Conservation (phyloP, 2,329 filamentous ascomycete species). For the Hypoxylon sp. region DNA sequence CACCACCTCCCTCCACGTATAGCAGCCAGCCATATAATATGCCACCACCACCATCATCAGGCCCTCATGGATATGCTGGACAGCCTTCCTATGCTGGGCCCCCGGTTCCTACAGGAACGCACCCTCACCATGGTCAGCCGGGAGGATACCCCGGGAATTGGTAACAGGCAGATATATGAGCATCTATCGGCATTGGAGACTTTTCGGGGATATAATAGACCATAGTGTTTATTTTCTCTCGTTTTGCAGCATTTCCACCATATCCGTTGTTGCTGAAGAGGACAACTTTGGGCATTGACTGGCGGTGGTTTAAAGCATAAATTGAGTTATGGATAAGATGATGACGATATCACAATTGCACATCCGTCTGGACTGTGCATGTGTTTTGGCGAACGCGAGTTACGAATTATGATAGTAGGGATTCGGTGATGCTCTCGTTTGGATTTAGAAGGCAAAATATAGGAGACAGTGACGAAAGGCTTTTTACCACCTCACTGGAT, state of each 20-base stretch:
- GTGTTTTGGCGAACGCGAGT: constrained; percentile 39
- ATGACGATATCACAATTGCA: constrained; percentile 22
- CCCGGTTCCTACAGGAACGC: constrained; percentile 48
- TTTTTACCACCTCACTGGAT: constrained; percentile 52
- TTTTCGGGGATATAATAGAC: constrained; percentile 45
- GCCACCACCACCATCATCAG: constrained; percentile 49
- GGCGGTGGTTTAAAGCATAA: constrained; percentile 24
- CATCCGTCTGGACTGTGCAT: constrained; percentile 23
- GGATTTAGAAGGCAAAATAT: constrained; percentile 46
- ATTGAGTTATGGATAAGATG: constrained; percentile 24
- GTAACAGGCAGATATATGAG: constrained; percentile 39
- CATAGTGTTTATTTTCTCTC: constrained; percentile 32
- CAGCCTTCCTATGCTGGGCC: constrained; percentile 52
- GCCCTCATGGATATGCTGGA: constrained; percentile 49
- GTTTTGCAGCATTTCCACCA: constrained; percentile 39
- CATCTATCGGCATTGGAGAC: constrained; percentile 17
- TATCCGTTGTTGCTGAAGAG: constrained; percentile 26
- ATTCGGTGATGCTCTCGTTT: constrained; percentile 40
- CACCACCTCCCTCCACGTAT: constrained; percentile 52
- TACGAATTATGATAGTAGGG: constrained; percentile 47
- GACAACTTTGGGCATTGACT: constrained; percentile 28
- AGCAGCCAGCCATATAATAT: constrained; percentile 48
- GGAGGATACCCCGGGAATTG: constrained; percentile 57
- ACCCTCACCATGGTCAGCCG: constrained; percentile 52
- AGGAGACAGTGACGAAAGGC: constrained; percentile 35